Percentiles rank a stretch among this genome's conserved stretches.
Evolutionary conservation across 495 filamentous ascomycete genomes (phyloP).

Genomic region (Articulospora tetracladia): DNA sequence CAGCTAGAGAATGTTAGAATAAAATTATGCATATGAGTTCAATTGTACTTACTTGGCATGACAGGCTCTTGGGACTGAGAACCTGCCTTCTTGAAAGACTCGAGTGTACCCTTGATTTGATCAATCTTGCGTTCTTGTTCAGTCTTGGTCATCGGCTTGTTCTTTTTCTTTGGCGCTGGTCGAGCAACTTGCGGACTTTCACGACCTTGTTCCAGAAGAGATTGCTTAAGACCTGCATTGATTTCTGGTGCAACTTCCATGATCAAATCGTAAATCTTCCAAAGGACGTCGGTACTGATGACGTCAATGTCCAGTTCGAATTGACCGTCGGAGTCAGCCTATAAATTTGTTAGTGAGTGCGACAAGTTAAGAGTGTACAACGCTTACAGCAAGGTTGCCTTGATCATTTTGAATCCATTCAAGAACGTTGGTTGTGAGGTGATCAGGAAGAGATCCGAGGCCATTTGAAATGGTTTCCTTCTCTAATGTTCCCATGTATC

Average conservation of each 20-base stretch:
- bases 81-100: slow-evolving; percentile 15
- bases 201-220: slow-evolving; percentile 26
- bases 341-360: slow-evolving; percentile 24
- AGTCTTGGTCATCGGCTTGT: slow-evolving; percentile 95
- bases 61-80: slow-evolving; percentile 24
- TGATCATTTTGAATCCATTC: slow-evolving; percentile 87
- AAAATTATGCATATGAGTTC: not conserved
- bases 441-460: slow-evolving; percentile 68
- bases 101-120: slow-evolving; percentile 60
- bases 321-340: slow-evolving; percentile 63
- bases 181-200: slow-evolving; percentile 41
- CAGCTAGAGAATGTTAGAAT: slow-evolving; percentile 18
- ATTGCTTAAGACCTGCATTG: slow-evolving; percentile 20
- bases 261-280: slow-evolving; percentile 73
- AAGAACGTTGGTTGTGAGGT: slow-evolving; percentile 74
- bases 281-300: slow-evolving; percentile 67
- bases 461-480: slow-evolving; percentile 83
- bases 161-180: slow-evolving; percentile 80
- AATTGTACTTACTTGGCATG: slow-evolving; percentile 21
- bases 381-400: slow-evolving; percentile 57
- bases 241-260: slow-evolving; percentile 60
- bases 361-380: slow-evolving; percentile 5
- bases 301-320: slow-evolving; percentile 90
- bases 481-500: slow-evolving; percentile 64
- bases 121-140: slow-evolving; percentile 90